Percentiles rank a stretch among this genome's conserved stretches.
These are phyloP conservation scores for Priceomyces haplophilus DNA, from an alignment of 805 yeast species.

Conservation along the genomic window DNA sequence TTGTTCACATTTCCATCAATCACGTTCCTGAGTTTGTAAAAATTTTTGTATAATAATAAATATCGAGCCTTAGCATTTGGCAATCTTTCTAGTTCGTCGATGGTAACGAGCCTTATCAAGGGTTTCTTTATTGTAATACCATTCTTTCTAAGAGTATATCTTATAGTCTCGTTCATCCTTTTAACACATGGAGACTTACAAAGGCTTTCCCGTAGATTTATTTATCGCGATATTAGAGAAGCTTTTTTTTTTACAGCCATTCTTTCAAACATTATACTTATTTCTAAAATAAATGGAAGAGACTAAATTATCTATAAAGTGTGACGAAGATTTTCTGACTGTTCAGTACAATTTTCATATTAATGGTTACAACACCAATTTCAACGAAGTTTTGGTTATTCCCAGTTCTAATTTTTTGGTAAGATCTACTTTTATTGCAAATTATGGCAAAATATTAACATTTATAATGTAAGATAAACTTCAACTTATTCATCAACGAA, in stretches of 20 bases:
- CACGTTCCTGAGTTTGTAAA: constrained; percentile 29
- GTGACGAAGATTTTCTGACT: not conserved
- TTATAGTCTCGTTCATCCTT: constrained; percentile 4
- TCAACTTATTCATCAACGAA: constrained; percentile 13
- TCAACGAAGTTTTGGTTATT: not conserved
- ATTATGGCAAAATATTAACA: not conserved
- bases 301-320: not conserved
- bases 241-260: not conserved
- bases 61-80: constrained; percentile 12
- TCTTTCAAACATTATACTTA: not conserved
- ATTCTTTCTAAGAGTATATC: constrained; percentile 2
- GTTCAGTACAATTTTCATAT: not conserved
- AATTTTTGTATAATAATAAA: constrained; percentile 27
- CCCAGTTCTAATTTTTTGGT: constrained; percentile 4
- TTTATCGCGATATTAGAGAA: not conserved
- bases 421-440: not conserved
- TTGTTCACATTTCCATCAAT: constrained; percentile 13
- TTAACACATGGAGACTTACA: too few relatives aligned
- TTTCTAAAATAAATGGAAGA: not conserved
- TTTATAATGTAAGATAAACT: constrained; percentile 5
- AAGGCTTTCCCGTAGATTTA: too few relatives aligned
- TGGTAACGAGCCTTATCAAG: not conserved
- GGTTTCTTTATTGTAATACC: constrained; percentile 4
- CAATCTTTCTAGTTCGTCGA: constrained; percentile 4
- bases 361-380: not conserved